Evolutionary conservation across 2,329 filamentous ascomycete genomes (phyloP).

Genomic region (Botrytis hyacinthi): DNA sequence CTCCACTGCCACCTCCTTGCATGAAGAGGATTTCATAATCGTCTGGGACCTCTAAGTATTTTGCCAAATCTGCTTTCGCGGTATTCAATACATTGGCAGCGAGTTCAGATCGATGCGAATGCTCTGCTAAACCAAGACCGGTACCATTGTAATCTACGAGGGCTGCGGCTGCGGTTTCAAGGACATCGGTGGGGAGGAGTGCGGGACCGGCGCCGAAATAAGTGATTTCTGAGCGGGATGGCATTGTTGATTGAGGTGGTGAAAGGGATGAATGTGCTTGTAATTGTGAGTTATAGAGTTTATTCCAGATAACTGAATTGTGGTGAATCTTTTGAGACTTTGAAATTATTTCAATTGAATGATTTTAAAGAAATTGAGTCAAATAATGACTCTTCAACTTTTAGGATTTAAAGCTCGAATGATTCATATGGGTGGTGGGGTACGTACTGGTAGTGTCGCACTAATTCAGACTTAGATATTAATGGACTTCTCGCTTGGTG

Average conservation of each 20-base stretch:
- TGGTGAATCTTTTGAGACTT: background rate
- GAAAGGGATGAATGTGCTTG: background rate
- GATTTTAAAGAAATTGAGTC: background rate
- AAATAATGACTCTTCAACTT: background rate
- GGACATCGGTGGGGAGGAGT: conserved; percentile 75
- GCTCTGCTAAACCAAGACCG: conserved; percentile 84
- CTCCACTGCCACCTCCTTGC: conserved; percentile 80
- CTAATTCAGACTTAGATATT: background rate
- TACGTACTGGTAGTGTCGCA: background rate
- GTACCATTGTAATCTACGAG: conserved; percentile 79
- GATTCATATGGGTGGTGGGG: background rate
- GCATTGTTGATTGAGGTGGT: background rate
- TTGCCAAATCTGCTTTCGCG: conserved; percentile 70
- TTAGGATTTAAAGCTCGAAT: background rate
- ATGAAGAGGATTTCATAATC: conserved; percentile 88
- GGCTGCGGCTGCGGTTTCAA: conserved; percentile 72
- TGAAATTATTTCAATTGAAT: background rate
- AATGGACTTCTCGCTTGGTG: background rate
- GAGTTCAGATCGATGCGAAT: conserved; percentile 80
- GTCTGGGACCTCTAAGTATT: conserved; percentile 76
- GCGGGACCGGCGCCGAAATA: conserved; percentile 93
- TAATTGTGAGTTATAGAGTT: background rate
- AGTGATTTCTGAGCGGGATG: conserved; percentile 52
- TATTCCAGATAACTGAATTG: background rate
- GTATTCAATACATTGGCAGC: conserved; percentile 77